Evolutionary conservation across 495 filamentous ascomycete genomes (phyloP), one percentile per base, ranked within the genome.

Genomic region (Aspergillus bridgeri): DNA sequence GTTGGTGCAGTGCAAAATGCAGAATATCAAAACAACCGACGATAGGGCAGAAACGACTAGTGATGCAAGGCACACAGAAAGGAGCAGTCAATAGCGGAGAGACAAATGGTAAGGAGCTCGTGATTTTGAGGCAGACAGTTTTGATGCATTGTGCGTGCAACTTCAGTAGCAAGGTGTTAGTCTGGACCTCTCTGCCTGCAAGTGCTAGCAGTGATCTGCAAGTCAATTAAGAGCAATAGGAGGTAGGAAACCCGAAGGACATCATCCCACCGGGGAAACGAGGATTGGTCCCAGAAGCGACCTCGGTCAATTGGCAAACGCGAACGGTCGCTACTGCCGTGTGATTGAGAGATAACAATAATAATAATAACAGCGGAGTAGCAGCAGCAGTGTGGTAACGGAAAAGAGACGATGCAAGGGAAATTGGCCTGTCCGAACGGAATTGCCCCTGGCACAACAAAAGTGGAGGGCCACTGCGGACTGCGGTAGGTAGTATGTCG

Each of bases 121-220:
- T 60, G 64, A 53, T 59, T 60, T 56, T 57, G 47, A 44, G 57
- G 47, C 47, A 59, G 55, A 53, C 49, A 61, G 57, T 58, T 52
- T 65, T 48, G 64, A 68, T 65, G 67, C 75, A 77, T 77, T 50
- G 69, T 77, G 74, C 61, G 69, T 58, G 49, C 33, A 38, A 63
- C 56, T 57, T 46, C 47, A 45, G 59, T 58, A 55, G 53, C 56
- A 64, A 63, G 64, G 59, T 63, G 55, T 54, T 54, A 21, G 48
- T 63, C 54, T 68, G 58, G 54, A 49, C 57, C 59, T 63, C 45
- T 60, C 53, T 57, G 62, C 65, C 68, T 64, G 62, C 62, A 57
- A 60, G 60, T 33, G 57, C 60, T 65, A 57, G 51, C 60, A 62
- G 47, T 55, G 27, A 54, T 19, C 44, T 45, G 48, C 43, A 38